Evolutionary conservation across 192 early-diverging fungal genomes (phyloP).

Genomic region (Paraglomus brasilianum): DNA sequence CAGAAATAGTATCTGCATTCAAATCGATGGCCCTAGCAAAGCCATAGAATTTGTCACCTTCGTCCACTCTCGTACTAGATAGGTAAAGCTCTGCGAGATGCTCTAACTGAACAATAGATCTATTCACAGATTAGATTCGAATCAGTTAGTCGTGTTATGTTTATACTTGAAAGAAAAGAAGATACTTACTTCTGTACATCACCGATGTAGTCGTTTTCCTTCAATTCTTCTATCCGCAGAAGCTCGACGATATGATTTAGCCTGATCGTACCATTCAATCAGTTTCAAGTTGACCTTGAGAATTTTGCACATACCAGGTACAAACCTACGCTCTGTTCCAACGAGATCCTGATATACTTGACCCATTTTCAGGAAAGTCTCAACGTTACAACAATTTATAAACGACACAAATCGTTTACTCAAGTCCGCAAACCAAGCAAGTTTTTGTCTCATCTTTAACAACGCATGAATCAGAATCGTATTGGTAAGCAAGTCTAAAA

Average conservation of each 20-base stretch:
- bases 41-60: conserved; percentile 54
- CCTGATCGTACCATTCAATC: conserved; percentile 23
- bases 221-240: conserved; percentile 76
- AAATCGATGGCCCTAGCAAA: conserved; percentile 56
- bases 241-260: conserved; percentile 73
- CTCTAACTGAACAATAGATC: conserved; percentile 65
- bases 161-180: background rate
- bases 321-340: conserved; percentile 69
- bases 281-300: background rate
- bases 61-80: conserved; percentile 42
- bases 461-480: too few species aligned
- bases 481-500: too few species aligned
- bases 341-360: conserved; percentile 75
- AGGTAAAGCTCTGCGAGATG: conserved; percentile 66
- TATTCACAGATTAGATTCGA: conserved; percentile 11
- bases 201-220: conserved; percentile 61
- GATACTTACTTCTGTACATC: conserved; percentile 59
- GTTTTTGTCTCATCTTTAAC: conserved; percentile 57
- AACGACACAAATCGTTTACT: conserved; percentile 66
- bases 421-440: conserved; percentile 66
- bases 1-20: conserved; percentile 63
- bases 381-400: conserved; percentile 63
- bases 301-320: conserved; percentile 13
- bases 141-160: conserved; percentile 3
- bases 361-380: conserved; percentile 70